Base-by-base conservation (phyloP, 2,329 filamentous ascomycete species). In the Penicillium palitans region DNA sequence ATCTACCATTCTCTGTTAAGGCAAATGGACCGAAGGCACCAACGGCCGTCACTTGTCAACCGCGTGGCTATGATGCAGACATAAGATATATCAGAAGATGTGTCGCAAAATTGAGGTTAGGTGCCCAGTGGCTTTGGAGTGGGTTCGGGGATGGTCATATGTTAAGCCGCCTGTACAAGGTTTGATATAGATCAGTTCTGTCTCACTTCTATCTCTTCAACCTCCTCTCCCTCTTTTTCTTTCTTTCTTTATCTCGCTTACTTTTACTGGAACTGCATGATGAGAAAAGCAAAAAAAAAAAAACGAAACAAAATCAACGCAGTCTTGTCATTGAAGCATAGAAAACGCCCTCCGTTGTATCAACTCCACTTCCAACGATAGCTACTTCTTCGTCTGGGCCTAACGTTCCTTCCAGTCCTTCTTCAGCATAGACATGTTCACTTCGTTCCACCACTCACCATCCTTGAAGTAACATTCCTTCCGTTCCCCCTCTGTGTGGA, bases 31-130 rank as follows among this genome's bases (percentile, higher is more conserved):
- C 46, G 19, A 25, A 7, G 6, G 5, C 29, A 45, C 50, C 2
- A 40, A 51, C 37, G 35, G 49, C 31, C 40, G 29, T 46, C 52
- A 51, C 40, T 49, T 58, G 60, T 62, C 58, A 61, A 57, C 46
- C 58, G 52, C 55, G 45, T 62, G 61, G 55, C 41, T 7, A 50
- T 35, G n/a, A 44, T 53, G 48, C 25, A n/a, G 49, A 13, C 10
- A 37, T 55, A n/a, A 17, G 39, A 52, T n/a, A 21, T 2, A 40
- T 40, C n/a, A 19, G n/a, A 39, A 3, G 29, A 13, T n/a, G 5
- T 5, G 2, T 44, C 9, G 24, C 5, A 24, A 42, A 24, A 9
- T 9, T 2, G 21, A 15, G 15, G 19, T n/a, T 6, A 17, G 7
- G 21, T 49, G 13, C 21, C 4, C 12, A 17, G 37, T 42, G 13